Evolutionary conservation across 2,329 filamentous ascomycete genomes (phyloP), one percentile per base, ranked within the genome.

Genomic region (Alternaria sp.): DNA sequence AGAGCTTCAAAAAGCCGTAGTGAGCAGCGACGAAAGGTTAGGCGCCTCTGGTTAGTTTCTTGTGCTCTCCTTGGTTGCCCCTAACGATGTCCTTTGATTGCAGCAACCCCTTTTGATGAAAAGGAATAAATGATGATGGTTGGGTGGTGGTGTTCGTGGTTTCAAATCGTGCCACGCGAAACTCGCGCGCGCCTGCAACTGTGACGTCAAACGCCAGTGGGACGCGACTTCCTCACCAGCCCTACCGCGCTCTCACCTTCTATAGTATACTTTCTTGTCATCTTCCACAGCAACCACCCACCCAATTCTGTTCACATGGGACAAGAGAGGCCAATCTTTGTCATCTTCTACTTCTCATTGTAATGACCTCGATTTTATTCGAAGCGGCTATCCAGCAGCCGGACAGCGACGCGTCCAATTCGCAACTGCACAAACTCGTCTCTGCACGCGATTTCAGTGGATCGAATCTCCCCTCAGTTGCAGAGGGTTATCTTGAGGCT

Each of bases 401-500:
- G n/a, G 73, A 75, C 50, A 58, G 62, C 56, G 54, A 66, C 57
- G 64, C 63, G 27, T 69, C 69, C 12, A 59, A 67, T 36, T 40
- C 52, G 30, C 58, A 55, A 9, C 64, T 78, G 12, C 44, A 62
- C 41, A 20, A 58, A 3, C 64, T 77, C 18, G 55, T 69, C 36
- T 50, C 63, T n/a, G 60, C 60, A 30, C 60, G 50, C 14, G 46
- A 53, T 8, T 64, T 60, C 36, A 64, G 52, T 48, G 60, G 54
- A 28, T 9, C 52, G 2, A 46, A 52, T 18, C 64, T 70, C 18
- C 58, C 66, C 11, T 28, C 54, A 4, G 57, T 65, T 6, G 70
- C 71, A 25, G 69, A 68, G 25, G 54, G 61, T n/a, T 76, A 72
- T 46, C 51, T 78, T 14, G 55, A 52, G 36, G 69, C 70, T 16